Percentiles rank a stretch among this genome's conserved stretches.
These are phyloP conservation scores for Acer yangbiense DNA, from an alignment of 345 rosid genomes.

Conservation along the genomic window DNA sequence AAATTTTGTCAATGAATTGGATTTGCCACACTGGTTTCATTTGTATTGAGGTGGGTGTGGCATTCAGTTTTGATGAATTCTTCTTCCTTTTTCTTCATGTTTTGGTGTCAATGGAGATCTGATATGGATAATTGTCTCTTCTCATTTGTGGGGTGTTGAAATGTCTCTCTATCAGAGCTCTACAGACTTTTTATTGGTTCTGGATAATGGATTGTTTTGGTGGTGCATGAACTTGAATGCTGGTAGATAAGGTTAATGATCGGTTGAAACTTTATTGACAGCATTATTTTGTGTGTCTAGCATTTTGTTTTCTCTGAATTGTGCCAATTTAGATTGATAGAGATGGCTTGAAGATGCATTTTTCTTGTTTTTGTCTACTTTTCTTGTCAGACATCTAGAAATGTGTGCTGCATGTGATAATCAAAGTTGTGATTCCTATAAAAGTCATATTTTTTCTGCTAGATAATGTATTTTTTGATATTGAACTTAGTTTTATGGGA, in stretches of 20 bases:
- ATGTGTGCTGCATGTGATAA: conserved; percentile 8
- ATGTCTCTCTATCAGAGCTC: neutral
- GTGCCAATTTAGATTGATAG: conserved; percentile 6
- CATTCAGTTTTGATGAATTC: neutral
- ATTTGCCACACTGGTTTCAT: neutral
- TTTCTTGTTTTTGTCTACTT: neutral
- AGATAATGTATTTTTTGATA: neutral
- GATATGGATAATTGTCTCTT: neutral
- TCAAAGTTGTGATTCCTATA: neutral
- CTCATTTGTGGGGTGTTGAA: neutral
- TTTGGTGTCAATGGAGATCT: conserved; percentile 5
- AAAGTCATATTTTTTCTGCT: neutral
- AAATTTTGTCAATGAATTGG: conserved; percentile 1
- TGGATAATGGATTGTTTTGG: neutral
- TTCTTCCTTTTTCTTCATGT: conserved; percentile 3
- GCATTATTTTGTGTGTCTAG: conserved; percentile 7
- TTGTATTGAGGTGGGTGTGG: neutral
- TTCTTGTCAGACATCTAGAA: neutral
- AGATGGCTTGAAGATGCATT: neutral
- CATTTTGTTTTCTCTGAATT: neutral
- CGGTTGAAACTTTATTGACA: neutral
- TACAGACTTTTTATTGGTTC: neutral
- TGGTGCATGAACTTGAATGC: conserved; percentile 5
- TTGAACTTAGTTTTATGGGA: neutral
- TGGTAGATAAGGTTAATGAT: conserved; percentile 12